Evolutionary conservation across 169 alveolate species (phyloP).

Genomic region (Toxoplasma gondii): DNA sequence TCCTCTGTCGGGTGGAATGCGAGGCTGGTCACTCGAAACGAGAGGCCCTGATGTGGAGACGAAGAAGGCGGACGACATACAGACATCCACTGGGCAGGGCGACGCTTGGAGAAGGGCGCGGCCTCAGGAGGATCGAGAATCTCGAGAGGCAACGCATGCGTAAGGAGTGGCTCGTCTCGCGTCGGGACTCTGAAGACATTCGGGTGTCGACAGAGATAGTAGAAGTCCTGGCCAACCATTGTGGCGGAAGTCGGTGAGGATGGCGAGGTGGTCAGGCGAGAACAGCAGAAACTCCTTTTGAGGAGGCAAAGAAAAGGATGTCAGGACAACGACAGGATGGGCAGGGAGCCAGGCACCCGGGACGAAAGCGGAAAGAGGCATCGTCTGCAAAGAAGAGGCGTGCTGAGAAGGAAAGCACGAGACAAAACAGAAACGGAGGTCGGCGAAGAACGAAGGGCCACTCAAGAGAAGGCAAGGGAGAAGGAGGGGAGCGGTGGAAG

Average conservation of each 20-base stretch:
- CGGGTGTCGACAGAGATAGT: slow-evolving; percentile 21
- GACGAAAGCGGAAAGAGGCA: background rate
- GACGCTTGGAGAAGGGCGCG: background rate
- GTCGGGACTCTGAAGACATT: slow-evolving; percentile 17
- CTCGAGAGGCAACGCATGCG: background rate
- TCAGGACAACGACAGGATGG: background rate
- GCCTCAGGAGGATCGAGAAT: background rate
- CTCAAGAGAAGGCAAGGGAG: background rate
- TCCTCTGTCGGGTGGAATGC: slow-evolving; percentile 6
- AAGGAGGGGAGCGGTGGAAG: background rate
- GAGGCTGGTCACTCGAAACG: background rate
- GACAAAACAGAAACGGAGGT: background rate
- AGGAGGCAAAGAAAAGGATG: background rate
- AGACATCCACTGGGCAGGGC: background rate
- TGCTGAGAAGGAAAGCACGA: background rate
- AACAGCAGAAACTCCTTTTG: background rate
- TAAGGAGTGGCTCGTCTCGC: slow-evolving; percentile 28
- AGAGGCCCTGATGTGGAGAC: background rate
- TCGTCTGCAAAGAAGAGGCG: background rate
- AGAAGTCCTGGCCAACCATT: background rate
- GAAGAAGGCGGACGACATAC: background rate
- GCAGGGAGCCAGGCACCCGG: background rate
- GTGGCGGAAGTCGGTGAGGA: background rate
- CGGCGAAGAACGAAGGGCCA: background rate
- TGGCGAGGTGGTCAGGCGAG: background rate